phyloP scores from a whole-genome alignment of 768 basidiomycete species.

The Tricholoma sp. region DNA sequence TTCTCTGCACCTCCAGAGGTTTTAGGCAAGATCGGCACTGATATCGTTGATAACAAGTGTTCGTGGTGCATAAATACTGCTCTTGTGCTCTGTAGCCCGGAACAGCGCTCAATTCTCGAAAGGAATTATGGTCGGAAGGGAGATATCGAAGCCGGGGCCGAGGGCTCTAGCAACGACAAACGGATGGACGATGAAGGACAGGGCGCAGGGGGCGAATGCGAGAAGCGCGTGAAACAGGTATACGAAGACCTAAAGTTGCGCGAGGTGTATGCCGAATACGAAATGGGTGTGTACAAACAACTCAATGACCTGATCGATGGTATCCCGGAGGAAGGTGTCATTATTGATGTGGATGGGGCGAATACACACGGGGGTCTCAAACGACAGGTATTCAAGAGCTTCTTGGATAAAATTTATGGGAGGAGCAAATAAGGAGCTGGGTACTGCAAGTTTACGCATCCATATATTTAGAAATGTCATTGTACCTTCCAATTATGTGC shows the following conservation, averaged over 20 bases:
- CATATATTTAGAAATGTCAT: no score
- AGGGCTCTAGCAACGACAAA: slow-evolving; percentile 13
- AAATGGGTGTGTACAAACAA: slow-evolving; percentile 63
- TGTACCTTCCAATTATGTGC: no score
- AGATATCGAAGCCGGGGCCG: slow-evolving; percentile 18
- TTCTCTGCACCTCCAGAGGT: slow-evolving; percentile 85
- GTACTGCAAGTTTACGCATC: no score
- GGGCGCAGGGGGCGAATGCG: slow-evolving; percentile 46
- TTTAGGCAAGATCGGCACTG: slow-evolving; percentile 96
- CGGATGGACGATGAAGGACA: slow-evolving; percentile 17
- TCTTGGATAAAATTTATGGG: slow-evolving; percentile 83
- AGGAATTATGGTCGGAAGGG: slow-evolving; percentile 47
- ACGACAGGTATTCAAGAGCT: slow-evolving; percentile 74
- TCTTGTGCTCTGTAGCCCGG: slow-evolving; percentile 48
- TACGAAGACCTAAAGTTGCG: slow-evolving; percentile 69
- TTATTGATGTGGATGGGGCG: slow-evolving; percentile 25
- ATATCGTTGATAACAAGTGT: slow-evolving; percentile 99
- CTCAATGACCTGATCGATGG: slow-evolving; percentile 65
- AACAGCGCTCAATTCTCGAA: slow-evolving; percentile 55
- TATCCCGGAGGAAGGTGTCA: slow-evolving; percentile 54
- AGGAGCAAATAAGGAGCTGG: slow-evolving; percentile 41
- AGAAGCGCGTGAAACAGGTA: slow-evolving; percentile 43
- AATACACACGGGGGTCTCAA: slow-evolving; percentile 33
- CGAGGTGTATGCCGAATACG: slow-evolving; percentile 69
- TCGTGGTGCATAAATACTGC: slow-evolving; percentile 94